Percentiles rank a stretch among this genome's conserved stretches.
phyloP scores from a whole-genome alignment of 2,329 filamentous ascomycete species.

The Ophiostoma sp. region DNA sequence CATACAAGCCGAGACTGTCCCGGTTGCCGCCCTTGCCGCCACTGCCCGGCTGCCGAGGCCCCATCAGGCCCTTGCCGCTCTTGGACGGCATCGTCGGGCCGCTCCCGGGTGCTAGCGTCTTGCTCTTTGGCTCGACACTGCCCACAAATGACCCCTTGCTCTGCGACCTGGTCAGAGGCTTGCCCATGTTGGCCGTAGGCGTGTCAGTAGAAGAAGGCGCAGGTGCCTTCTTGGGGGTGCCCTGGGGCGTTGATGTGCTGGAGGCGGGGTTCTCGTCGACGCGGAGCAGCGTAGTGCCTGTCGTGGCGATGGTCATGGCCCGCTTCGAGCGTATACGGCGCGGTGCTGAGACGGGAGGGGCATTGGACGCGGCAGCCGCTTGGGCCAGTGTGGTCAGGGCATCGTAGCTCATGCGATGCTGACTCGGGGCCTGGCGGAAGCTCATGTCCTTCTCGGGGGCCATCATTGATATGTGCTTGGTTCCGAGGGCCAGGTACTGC shows the following conservation, averaged over 20 bases:
- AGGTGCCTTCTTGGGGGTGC: slow-evolving; percentile 11
- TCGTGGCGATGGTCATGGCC: slow-evolving; percentile 16
- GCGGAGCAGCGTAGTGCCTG: slow-evolving; percentile 18
- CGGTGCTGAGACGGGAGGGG: slow-evolving; percentile 1
- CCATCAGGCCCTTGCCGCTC: neutral
- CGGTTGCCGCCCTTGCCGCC: slow-evolving; percentile 4
- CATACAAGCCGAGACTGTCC: slow-evolving; percentile 43
- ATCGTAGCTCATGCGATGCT: slow-evolving; percentile 14
- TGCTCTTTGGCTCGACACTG: neutral
- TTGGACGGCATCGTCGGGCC: slow-evolving; percentile 18
- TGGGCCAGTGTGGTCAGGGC: neutral
- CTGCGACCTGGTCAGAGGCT: slow-evolving; percentile 19
- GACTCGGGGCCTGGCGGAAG: neutral
- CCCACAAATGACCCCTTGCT: slow-evolving; percentile 2
- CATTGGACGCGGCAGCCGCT: slow-evolving; percentile 7
- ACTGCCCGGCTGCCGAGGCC: neutral
- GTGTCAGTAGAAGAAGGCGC: neutral
- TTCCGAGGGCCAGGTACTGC: slow-evolving; percentile 26
- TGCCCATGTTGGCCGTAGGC: slow-evolving; percentile 18
- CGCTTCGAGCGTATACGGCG: slow-evolving; percentile 15
- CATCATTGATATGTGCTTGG: slow-evolving; percentile 17
- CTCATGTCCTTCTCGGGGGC: slow-evolving; percentile 21
- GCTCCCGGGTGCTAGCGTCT: neutral
- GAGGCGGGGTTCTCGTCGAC: slow-evolving; percentile 22
- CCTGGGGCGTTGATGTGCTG: slow-evolving; percentile 6